Conservation (phyloP, 805 yeast species). For the Teunomyces stri region DNA sequence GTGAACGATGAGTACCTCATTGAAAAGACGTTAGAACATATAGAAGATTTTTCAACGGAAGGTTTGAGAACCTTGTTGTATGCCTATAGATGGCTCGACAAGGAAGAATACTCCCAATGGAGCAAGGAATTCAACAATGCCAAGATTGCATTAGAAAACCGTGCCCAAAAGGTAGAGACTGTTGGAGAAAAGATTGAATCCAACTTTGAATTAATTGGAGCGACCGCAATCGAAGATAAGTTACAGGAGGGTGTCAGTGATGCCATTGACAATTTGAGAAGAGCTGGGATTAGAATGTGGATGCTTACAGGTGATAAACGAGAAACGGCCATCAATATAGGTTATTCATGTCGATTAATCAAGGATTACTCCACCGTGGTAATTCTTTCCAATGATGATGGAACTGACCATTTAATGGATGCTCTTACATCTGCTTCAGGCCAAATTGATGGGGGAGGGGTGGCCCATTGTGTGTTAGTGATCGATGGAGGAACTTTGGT, state of each 20-base stretch:
- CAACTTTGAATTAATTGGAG: slow-evolving; percentile 73
- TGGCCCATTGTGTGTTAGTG: slow-evolving; percentile 94
- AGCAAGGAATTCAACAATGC: slow-evolving; percentile 66
- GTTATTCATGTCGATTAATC: slow-evolving; percentile 88
- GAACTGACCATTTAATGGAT: slow-evolving; percentile 57
- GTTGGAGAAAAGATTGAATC: slow-evolving; percentile 73
- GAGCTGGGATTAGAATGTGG: slow-evolving; percentile 96
- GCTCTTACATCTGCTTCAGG: slow-evolving; percentile 72
- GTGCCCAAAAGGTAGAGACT: slow-evolving; percentile 63
- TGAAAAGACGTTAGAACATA: slow-evolving; percentile 83
- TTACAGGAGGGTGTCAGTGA: slow-evolving; percentile 97
- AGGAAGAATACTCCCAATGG: slow-evolving; percentile 65
- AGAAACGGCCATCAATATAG: slow-evolving; percentile 97
- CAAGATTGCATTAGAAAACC: slow-evolving; percentile 66
- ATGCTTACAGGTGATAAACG: slow-evolving; percentile 98
- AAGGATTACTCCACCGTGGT: slow-evolving; percentile 91
- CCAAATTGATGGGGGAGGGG: slow-evolving; percentile 66
- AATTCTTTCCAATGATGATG: slow-evolving; percentile 50
- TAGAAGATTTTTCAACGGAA: slow-evolving; percentile 92
- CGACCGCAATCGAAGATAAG: slow-evolving; percentile 96
- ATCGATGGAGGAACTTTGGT: slow-evolving; percentile 89
- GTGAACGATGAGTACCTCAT: slow-evolving; percentile 72
- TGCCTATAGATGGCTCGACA: slow-evolving; percentile 69
- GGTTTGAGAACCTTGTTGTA: slow-evolving; percentile 90
- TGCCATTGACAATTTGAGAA: slow-evolving; percentile 82